phyloP scores from a whole-genome alignment of 148 eudicot genomes.

The Rhododendron henanense region DNA sequence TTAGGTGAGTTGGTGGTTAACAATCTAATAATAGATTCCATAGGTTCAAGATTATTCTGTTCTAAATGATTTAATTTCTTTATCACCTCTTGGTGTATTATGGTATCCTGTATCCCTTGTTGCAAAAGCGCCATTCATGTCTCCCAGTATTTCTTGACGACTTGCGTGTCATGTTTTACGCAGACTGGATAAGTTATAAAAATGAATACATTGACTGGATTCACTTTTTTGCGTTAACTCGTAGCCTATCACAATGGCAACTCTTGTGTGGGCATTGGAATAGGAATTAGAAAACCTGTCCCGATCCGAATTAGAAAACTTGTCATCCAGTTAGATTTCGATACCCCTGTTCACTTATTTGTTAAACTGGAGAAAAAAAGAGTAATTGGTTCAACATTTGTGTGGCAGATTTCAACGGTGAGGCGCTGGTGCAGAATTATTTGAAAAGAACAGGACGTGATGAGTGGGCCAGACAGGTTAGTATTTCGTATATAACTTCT shows the following conservation, averaged over 20 bases:
- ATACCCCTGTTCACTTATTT: neutral
- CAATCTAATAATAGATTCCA: neutral
- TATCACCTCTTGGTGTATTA: neutral
- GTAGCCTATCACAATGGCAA: neutral
- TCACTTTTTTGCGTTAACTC: neutral
- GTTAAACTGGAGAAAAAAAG: neutral
- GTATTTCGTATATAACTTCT: neutral
- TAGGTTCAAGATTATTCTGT: neutral
- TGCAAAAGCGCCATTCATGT: neutral
- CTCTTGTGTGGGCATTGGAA: neutral
- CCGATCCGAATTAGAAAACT: neutral
- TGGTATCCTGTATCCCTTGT: neutral
- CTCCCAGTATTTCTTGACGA: neutral
- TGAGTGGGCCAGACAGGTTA: slow-evolving; percentile 82
- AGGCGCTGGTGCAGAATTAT: slow-evolving; percentile 81
- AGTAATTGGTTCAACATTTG: slow-evolving; percentile 16
- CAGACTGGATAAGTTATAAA: neutral
- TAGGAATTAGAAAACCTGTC: neutral
- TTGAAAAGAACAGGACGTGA: slow-evolving; percentile 67
- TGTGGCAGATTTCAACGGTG: slow-evolving; percentile 85
- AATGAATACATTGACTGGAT: neutral
- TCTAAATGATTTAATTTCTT: neutral
- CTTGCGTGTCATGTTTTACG: neutral
- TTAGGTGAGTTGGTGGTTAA: too few relatives aligned
- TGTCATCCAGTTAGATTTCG: neutral